A percentile compares a stretch with the other conserved stretches of the same genome.
Conservation (phyloP, 345 rosid species). For the Rubroshorea leprosula region DNA sequence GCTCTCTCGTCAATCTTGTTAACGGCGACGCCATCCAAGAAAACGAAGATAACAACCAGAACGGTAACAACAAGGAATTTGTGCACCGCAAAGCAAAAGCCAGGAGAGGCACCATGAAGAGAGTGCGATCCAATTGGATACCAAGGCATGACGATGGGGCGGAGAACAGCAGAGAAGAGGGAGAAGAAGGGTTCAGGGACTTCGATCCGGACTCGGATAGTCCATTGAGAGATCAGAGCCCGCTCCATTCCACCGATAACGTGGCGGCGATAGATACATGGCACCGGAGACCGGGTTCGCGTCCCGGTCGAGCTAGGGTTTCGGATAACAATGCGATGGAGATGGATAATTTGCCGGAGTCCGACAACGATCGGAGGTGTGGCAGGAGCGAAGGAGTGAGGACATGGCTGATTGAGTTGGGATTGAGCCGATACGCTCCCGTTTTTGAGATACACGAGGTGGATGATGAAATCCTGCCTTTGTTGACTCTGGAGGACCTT, state of each 20-base stretch:
- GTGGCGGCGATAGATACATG: conserved; percentile 28
- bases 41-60: conserved; percentile 17
- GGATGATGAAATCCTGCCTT: conserved; percentile 65
- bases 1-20: conserved; percentile 52
- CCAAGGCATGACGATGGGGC: conserved; percentile 33
- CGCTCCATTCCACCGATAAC: conserved; percentile 36
- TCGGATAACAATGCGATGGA: conserved; percentile 32
- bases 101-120: conserved; percentile 15
- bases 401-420: conserved; percentile 54
- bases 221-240: conserved; percentile 42
- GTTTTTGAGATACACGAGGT: conserved; percentile 74
- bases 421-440: conserved; percentile 62
- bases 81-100: conserved; percentile 29
- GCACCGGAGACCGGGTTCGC: conserved; percentile 28
- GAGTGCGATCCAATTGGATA: not conserved
- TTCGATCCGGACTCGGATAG: conserved; percentile 45
- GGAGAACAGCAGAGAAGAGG: conserved; percentile 33
- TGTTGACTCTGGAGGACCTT: conserved; percentile 71
- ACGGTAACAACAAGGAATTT: conserved; percentile 25
- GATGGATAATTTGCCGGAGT: conserved; percentile 25
- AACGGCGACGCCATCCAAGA: conserved; percentile 39
- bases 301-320: conserved; percentile 25
- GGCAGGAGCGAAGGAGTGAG: conserved; percentile 44
- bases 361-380: conserved; percentile 20
- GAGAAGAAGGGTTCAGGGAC: conserved; percentile 35